phyloP scores from a whole-genome alignment of 805 yeast genomes.

The Pachysolen tannophilus region DNA sequence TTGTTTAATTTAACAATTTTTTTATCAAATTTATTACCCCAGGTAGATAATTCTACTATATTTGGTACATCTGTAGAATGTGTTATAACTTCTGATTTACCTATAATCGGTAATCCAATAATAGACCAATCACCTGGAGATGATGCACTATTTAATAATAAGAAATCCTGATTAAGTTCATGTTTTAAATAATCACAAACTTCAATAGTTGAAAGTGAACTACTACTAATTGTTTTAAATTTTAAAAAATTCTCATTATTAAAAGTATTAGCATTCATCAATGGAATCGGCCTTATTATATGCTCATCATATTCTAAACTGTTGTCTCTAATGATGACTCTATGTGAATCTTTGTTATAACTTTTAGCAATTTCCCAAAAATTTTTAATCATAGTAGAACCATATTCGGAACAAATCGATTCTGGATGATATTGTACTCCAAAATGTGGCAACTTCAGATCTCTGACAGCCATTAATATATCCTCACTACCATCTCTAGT shows the following conservation, averaged over 20 bases:
- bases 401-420: conserved; percentile 74
- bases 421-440: conserved; percentile 99
- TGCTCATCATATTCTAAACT: conserved; percentile 14
- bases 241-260: background rate
- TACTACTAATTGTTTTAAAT: background rate
- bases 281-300: conserved; percentile 15
- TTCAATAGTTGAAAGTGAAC: conserved; percentile 26
- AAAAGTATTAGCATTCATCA: conserved; percentile 9
- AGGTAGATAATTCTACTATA: conserved; percentile 20
- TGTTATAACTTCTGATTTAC: conserved; percentile 40
- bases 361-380: conserved; percentile 46
- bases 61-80: conserved; percentile 46
- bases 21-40: conserved; percentile 13
- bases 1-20: conserved; percentile 6
- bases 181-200: conserved; percentile 40
- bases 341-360: conserved; percentile 19
- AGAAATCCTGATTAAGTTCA: conserved; percentile 34
- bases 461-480: conserved; percentile 76
- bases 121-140: conserved; percentile 85
- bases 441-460: conserved; percentile 55
- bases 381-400: conserved; percentile 49
- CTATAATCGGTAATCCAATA: conserved; percentile 56
- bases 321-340: background rate
- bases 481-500: conserved; percentile 33
- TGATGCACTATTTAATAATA: conserved; percentile 71